Percentiles rank a stretch among this genome's conserved stretches.
phyloP scores from a whole-genome alignment of 2,329 filamentous ascomycete species.

The Leptographium flavum region DNA sequence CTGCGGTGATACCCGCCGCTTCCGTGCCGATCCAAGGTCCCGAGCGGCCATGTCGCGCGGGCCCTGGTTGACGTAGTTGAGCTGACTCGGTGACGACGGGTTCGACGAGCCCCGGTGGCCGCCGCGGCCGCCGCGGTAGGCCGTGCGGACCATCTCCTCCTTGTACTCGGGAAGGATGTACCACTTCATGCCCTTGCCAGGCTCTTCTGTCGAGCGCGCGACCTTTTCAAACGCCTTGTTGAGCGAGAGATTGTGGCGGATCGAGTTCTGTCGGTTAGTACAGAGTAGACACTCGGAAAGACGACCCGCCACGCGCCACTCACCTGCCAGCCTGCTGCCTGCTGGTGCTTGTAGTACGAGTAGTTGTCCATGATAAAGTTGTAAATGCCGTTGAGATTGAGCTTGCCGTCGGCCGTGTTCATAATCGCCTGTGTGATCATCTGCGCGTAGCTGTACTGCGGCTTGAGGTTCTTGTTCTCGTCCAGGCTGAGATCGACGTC shows the following conservation, averaged over 20 bases:
- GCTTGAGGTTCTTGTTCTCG: slow-evolving; percentile 80
- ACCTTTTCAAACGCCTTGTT: slow-evolving; percentile 94
- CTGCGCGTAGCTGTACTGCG: slow-evolving; percentile 89
- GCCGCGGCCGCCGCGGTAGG: slow-evolving; percentile 44
- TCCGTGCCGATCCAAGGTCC: slow-evolving; percentile 38
- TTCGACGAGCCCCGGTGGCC: slow-evolving; percentile 55
- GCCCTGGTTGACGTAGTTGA: slow-evolving; percentile 46
- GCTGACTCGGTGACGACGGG: slow-evolving; percentile 50
- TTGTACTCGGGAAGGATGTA: slow-evolving; percentile 73
- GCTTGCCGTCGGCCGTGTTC: slow-evolving; percentile 70
- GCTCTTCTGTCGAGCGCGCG: slow-evolving; percentile 81
- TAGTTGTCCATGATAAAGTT: slow-evolving; percentile 84
- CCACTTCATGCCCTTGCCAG: slow-evolving; percentile 99
- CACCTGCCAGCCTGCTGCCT: slow-evolving; percentile 75
- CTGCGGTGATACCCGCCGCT: slow-evolving; percentile 39
- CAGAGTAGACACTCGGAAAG: no score
- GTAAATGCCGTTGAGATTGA: slow-evolving; percentile 88
- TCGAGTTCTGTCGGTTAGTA: slow-evolving; percentile 49
- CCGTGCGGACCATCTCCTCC: slow-evolving; percentile 75
- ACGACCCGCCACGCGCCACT: slow-evolving; percentile 17
- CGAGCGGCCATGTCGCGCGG: slow-evolving; percentile 38
- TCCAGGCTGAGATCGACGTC: slow-evolving; percentile 70
- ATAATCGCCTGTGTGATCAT: slow-evolving; percentile 95
- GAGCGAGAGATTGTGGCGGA: slow-evolving; percentile 87
- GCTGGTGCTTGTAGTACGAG: slow-evolving; percentile 78